A percentile compares a stretch with the other conserved stretches of the same genome.
Evolutionary conservation across 768 basidiomycete genomes (phyloP).

Genomic region (Termitomyces sp.): DNA sequence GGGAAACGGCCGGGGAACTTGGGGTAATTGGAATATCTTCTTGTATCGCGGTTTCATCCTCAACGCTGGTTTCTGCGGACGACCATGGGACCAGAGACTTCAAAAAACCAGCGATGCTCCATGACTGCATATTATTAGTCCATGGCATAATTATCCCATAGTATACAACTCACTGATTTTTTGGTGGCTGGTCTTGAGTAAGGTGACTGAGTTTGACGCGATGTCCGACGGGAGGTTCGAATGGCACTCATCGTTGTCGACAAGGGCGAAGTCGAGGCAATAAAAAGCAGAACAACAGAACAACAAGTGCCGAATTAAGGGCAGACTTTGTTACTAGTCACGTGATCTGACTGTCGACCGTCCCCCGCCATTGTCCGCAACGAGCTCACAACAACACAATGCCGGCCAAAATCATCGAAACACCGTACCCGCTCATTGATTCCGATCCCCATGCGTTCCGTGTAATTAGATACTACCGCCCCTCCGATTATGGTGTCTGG

Average conservation of each 20-base stretch:
- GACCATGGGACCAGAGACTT: constrained; percentile 46
- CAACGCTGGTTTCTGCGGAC: constrained; percentile 16
- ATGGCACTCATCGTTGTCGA: constrained; percentile 50
- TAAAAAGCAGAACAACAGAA: constrained; percentile 15
- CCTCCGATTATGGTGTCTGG: constrained; percentile 85
- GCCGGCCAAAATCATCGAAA: constrained; percentile 47
- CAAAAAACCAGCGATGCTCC: constrained; percentile 50
- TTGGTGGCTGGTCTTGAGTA: constrained; percentile 44
- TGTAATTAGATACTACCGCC: constrained; percentile 86
- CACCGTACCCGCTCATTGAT: constrained; percentile 90
- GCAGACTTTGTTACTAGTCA: constrained; percentile 25
- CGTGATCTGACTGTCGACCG: constrained; percentile 19
- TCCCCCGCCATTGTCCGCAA: constrained; percentile 27
- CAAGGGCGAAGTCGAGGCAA: constrained; percentile 4
- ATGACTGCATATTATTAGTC: constrained; percentile 27
- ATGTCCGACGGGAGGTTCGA: constrained; percentile 35
- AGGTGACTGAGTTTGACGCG: constrained; percentile 44
- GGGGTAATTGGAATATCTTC: constrained; percentile 10
- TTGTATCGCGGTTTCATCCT: constrained; percentile 18
- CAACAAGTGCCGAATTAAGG: constrained; percentile 28
- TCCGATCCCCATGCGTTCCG: constrained; percentile 85
- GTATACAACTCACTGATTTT: constrained; percentile 42
- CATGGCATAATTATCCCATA: constrained; percentile 1
- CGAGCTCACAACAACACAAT: constrained; percentile 27
- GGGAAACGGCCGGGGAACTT: constrained; percentile 16